Base-by-base conservation (phyloP, 257 asterid species). In the Solanum chaucha region DNA sequence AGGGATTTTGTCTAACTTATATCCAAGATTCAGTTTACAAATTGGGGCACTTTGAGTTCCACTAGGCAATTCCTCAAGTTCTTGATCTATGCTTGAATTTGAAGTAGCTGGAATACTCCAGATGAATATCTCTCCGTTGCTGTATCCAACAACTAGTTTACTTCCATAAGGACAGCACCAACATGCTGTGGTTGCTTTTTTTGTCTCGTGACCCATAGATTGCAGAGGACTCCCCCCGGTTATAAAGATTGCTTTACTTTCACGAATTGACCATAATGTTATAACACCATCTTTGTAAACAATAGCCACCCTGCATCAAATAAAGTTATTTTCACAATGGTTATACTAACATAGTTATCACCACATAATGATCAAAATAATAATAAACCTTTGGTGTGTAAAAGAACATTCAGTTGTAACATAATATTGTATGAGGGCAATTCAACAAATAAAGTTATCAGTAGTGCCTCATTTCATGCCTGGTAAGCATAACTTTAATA, bases 121-220 rank as follows among this genome's bases (percentile, higher is more conserved):
- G 72, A 97, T 89, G 82, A 91, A 84, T 87, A 97, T 92, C 83
- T 95, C 99, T 38, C 99, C 99, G 3, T 92, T 94, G 91, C 93
- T 94, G 91, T 94, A 97, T 59, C 99, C 99, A 88, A 95, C 93
- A 24, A 87, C 96, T 77, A 93, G 89, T 93, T 93, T 97, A 87
- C 95, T 95, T 88, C 99, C 99, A 88, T 86, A 59, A 32, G 95
- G 90, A 87, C 98, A 97, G 83, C 93, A 92, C 98, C 98, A 97
- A 80, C 97, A 92, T 22, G 98, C 98, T 89, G 99, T 94, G 32
- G 98, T 95, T 80, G 92, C 98, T 92, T 91, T 92, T 91, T 92
- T 97, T 65, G 92, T 86, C 87, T 96, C 99, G 67, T 92, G 95
- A 88, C 89, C 61, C 5, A 77, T n/a, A 48, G 94, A 84, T 86